Base-by-base conservation (phyloP, 208 protist species). In the Acanthamoeba castellanii region DNA sequence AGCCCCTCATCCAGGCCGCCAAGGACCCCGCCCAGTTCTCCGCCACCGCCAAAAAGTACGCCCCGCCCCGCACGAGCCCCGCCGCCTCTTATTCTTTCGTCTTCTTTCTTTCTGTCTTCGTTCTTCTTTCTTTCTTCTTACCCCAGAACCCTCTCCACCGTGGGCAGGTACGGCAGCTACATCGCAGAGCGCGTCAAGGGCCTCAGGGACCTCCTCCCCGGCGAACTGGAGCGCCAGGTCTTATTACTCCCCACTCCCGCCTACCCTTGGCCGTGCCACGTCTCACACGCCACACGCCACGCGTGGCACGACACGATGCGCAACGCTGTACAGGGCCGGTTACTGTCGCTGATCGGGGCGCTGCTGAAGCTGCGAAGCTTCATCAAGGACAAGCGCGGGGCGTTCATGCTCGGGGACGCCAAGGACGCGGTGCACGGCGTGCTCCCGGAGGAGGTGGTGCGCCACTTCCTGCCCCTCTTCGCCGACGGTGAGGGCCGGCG, bases 321-420 rank as follows among this genome's bases (percentile, higher is more conserved):
- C 14, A 20, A 20, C 57, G 57, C 57, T 25, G 9, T 25, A 25
- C 64, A 70, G 64, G 64, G 27, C n/a, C 68, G 68, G 18, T 76
- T 76, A n/a, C 34, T 76, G 68, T 16, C 68, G 14, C n/a, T 85
- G 42, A 34, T 85, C 45, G 76, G 42, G 27, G 76, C 45, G 14
- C 76, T 85, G 27, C 11, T 85, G n/a, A 85, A 85, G 76, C 45
- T 85, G 76, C 76, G 76, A 5, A 50, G 45, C 76, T 85, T 85
- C 47, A 50, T 85, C 42, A 57, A 9, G 42, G 30, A 50, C 76
- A 57, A 50, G 76, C 76, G 76, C 30, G 42, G 76, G 9, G 5
- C 42, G 76, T 85, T 85, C n/a, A 22, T 27, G 22, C 13, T 50
- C 42, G 47, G 16, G 8, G 76, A 85, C 8, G 76, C 76, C 76